phyloP scores from a whole-genome alignment of 306 rosid genomes.

The Cicer judaicum region DNA sequence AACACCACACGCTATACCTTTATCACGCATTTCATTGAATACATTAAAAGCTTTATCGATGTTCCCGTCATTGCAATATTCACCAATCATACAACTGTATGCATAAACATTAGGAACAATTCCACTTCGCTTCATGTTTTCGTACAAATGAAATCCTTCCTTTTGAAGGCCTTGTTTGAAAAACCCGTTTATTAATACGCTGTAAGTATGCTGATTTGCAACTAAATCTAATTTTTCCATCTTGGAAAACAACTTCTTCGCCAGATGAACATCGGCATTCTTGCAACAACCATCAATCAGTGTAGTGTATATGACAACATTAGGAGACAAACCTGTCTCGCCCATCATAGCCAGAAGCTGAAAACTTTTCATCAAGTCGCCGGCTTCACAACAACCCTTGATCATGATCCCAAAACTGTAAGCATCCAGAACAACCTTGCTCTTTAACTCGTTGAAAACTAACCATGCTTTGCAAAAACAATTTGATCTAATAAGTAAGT shows the following conservation, averaged over 20 bases:
- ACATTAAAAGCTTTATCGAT: constrained; percentile 55
- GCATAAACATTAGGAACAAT: constrained; percentile 59
- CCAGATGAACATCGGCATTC: constrained; percentile 64
- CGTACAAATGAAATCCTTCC: constrained; percentile 75
- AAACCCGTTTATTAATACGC: constrained; percentile 69
- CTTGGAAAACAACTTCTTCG: constrained; percentile 64
- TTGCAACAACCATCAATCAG: constrained; percentile 83
- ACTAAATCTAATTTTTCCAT: constrained; percentile 64
- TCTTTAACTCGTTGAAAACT: constrained; percentile 56
- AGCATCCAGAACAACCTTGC: constrained; percentile 52
- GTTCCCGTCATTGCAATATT: constrained; percentile 57
- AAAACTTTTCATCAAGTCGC: constrained; percentile 65
- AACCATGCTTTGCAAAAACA: constrained; percentile 58
- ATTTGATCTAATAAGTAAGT: constrained; percentile 54
- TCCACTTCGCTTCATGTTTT: constrained; percentile 62
- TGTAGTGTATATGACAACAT: constrained; percentile 70
- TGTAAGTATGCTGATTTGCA: constrained; percentile 69
- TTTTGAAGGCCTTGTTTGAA: constrained; percentile 69
- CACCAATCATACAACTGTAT: constrained; percentile 61
- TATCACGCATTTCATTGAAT: constrained; percentile 75
- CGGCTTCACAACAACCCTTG: constrained; percentile 68
- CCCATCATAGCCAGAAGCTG: constrained; percentile 60
- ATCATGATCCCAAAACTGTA: constrained; percentile 80
- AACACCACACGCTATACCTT: constrained; percentile 58
- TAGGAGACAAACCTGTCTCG: constrained; percentile 57